Percentiles rank a stretch among this genome's conserved stretches.
Conservation (phyloP, 805 yeast genomes). For the Spathaspora arborariae region DNA sequence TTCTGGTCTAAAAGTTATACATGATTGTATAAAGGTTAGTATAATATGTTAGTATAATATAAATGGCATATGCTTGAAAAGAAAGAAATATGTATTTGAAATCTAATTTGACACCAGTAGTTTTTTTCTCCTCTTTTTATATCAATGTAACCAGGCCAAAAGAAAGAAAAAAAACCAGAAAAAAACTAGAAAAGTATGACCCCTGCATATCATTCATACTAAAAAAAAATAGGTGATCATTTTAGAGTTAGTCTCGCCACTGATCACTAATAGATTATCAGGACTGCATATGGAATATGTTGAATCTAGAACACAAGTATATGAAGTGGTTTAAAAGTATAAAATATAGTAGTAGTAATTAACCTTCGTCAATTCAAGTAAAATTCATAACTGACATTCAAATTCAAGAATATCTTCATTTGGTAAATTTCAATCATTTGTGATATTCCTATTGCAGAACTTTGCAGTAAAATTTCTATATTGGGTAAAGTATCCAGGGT, state of each 20-base stretch:
- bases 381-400: too few relatives aligned
- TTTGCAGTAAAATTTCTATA: too few relatives aligned
- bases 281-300: neutral
- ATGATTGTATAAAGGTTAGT: conserved; percentile 1
- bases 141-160: neutral
- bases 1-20: conserved; percentile 3
- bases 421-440: too few relatives aligned
- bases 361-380: too few relatives aligned
- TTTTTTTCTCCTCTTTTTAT: neutral
- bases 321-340: too few relatives aligned
- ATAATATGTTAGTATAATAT: neutral
- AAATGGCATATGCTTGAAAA: neutral
- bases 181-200: neutral
- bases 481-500: too few relatives aligned
- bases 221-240: neutral
- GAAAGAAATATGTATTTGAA: neutral
- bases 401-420: too few relatives aligned
- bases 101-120: neutral
- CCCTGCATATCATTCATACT: neutral
- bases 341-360: too few relatives aligned
- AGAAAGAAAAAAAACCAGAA: neutral
- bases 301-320: too few relatives aligned
- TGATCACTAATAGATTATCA: too few relatives aligned
- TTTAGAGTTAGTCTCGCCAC: conserved; percentile 1
- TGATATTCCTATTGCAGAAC: too few relatives aligned